Base-by-base conservation (phyloP, 2,329 filamentous ascomycete genomes). In the Lasiodiplodia hormozganensis region DNA sequence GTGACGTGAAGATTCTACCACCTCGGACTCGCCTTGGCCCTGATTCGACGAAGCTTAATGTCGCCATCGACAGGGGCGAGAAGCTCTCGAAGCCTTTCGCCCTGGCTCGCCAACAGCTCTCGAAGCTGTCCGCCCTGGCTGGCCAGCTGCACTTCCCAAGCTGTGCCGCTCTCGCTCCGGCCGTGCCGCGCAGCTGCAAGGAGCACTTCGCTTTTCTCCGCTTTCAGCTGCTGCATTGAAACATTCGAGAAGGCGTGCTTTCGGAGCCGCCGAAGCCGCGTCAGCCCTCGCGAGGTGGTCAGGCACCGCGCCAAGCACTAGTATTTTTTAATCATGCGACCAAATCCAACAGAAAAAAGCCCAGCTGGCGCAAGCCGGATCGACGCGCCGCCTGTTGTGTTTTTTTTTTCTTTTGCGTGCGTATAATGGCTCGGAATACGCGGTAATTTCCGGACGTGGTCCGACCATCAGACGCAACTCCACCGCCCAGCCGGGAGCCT, bases 181-280 rank as follows among this genome's bases (percentile, higher is more conserved):
- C 34, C 11, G 12, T n/a, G 53, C 53, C 28, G n/a, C 53, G 31
- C 53, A 38, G 53, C 53, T 38, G 53, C 53, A 57, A 43, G n/a
- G 11, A 43, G 28, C 28, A 28, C 28, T 28, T 43, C 31, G 3
- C 2, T 18, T 14, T 40, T 21, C 18, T 16, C 56, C 56, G 56
- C 11, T 11, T 21, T 43, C 56, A 25, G 25, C 38, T 58, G 56
- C 56, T 43, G 34, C 34, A 21, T 47, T 28, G 57, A 62, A 49
- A 31, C 57, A 31, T 31, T 31, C 40, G 58, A 58, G 34, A 36
- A 47, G 18, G 16, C 36, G n/a, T 12, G 6, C 11, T 10, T 16
- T 62, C 58, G 58, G 58, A 34, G 25, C 40, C 40, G 58, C 58
- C 58, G 58, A 62, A 49, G 58, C 58, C 58, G 58, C 58, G 58